A percentile compares a stretch with the other conserved stretches of the same genome.
phyloP scores from a whole-genome alignment of 2,329 filamentous ascomycete species.

The Nemania abortiva region DNA sequence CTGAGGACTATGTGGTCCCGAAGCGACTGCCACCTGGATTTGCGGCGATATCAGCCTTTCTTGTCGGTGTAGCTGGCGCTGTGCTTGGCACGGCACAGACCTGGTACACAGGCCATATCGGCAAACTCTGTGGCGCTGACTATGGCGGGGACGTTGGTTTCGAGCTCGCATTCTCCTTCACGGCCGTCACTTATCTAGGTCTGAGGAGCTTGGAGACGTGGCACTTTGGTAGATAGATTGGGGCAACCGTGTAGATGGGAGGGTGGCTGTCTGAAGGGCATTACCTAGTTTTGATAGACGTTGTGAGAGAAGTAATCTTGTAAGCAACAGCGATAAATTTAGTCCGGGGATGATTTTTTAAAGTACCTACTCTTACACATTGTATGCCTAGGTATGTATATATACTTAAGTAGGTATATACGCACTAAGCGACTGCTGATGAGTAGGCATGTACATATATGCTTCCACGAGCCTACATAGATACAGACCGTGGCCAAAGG shows the following conservation, averaged over 20 bases:
- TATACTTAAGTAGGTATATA: too few species aligned
- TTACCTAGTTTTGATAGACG: not conserved
- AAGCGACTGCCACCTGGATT: slow-evolving; percentile 71
- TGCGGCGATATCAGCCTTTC: slow-evolving; percentile 73
- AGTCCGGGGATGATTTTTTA: too few species aligned
- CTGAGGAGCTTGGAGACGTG: slow-evolving; percentile 43
- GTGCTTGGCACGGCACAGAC: slow-evolving; percentile 77
- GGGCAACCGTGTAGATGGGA: not conserved
- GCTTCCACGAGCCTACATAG: too few species aligned
- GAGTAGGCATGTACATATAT: too few species aligned
- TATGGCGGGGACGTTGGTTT: slow-evolving; percentile 47
- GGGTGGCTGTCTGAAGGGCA: not conserved
- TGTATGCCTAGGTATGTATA: too few species aligned
- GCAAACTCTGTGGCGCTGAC: slow-evolving; percentile 66
- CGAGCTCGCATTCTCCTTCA: slow-evolving; percentile 46
- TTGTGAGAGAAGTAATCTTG: not conserved
- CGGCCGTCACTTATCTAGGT: slow-evolving; percentile 40
- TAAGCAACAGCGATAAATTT: too few species aligned
- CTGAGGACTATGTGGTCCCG: slow-evolving; percentile 68
- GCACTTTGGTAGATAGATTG: slow-evolving; percentile 37
- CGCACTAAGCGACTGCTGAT: too few species aligned
- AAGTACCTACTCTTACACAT: too few species aligned
- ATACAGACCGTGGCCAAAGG: too few species aligned
- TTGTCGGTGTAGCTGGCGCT: slow-evolving; percentile 73
- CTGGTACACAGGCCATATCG: slow-evolving; percentile 77